These are phyloP conservation scores for Hirschfeldia incana DNA, from an alignment of 345 rosid species.

Conservation along the genomic window DNA sequence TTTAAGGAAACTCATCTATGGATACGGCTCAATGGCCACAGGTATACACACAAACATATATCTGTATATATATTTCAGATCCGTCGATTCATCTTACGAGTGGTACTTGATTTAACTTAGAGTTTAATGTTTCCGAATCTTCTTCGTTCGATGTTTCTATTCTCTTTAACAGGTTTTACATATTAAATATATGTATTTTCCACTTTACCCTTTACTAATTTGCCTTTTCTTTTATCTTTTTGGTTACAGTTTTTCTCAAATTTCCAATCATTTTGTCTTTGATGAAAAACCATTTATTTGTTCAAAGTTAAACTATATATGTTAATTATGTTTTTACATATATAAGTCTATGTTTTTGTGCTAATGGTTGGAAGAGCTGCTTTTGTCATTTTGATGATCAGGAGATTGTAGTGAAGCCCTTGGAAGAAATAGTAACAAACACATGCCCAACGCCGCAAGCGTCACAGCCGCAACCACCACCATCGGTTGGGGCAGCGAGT, in stretches of 20 bases:
- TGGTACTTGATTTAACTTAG: slow-evolving; percentile 1
- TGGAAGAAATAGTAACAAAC: slow-evolving; percentile 78
- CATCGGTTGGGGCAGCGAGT: neutral
- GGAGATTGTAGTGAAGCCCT: slow-evolving; percentile 92
- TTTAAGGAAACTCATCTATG: slow-evolving; percentile 60
- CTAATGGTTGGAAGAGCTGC: neutral
- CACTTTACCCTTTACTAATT: slow-evolving; percentile 48
- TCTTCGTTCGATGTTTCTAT: slow-evolving; percentile 22
- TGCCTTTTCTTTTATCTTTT: slow-evolving; percentile 22
- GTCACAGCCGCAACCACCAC: slow-evolving; percentile 43
- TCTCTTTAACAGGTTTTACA: slow-evolving; percentile 2
- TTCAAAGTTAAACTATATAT: neutral
- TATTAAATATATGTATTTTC: slow-evolving; percentile 17
- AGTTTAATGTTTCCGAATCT: slow-evolving; percentile 41
- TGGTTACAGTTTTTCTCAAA: slow-evolving; percentile 15
- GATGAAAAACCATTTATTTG: slow-evolving; percentile 15
- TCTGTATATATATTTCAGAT: neutral
- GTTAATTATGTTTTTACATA: slow-evolving; percentile 12
- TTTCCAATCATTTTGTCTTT: slow-evolving; percentile 21
- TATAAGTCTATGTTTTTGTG: neutral
- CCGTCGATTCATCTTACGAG: slow-evolving; percentile 1
- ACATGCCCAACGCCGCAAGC: slow-evolving; percentile 48
- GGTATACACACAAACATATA: slow-evolving; percentile 52
- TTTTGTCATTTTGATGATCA: slow-evolving; percentile 23
- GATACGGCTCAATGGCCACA: slow-evolving; percentile 98